Conservation (phyloP, 768 basidiomycete genomes). For the Serendipita vermifera region DNA sequence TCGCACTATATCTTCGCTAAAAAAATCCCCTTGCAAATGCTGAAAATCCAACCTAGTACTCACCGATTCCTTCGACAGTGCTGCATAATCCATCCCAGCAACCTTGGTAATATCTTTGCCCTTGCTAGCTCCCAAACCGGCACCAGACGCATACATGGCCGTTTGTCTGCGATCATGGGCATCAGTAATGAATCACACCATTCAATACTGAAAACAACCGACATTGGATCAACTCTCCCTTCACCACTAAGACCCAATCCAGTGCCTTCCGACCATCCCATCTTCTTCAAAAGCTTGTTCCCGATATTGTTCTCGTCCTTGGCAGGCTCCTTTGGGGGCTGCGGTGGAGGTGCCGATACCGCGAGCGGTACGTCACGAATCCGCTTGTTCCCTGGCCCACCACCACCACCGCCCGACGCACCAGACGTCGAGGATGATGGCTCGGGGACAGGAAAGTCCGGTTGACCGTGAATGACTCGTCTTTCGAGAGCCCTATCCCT, state of each 20-base stretch:
- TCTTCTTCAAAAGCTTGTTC: slow-evolving; percentile 88
- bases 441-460: slow-evolving; percentile 60
- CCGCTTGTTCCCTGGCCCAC: slow-evolving; percentile 25
- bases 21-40: not conserved
- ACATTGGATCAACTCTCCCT: slow-evolving; percentile 83
- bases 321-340: slow-evolving; percentile 52
- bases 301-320: slow-evolving; percentile 80
- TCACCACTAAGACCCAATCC: slow-evolving; percentile 75
- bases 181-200: no score
- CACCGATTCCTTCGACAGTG: slow-evolving; percentile 60
- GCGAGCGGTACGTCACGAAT: slow-evolving; percentile 42
- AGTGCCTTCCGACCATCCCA: slow-evolving; percentile 92
- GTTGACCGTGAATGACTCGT: slow-evolving; percentile 81
- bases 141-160: slow-evolving; percentile 76
- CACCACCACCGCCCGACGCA: not conserved
- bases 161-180: no score
- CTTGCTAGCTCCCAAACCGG: slow-evolving; percentile 86
- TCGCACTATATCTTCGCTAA: not conserved
- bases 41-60: slow-evolving; percentile 17
- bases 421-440: slow-evolving; percentile 14
- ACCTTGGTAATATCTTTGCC: slow-evolving; percentile 69
- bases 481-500: slow-evolving; percentile 91
- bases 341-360: slow-evolving; percentile 46
- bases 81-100: slow-evolving; percentile 20
- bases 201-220: slow-evolving; percentile 25